Conservation (phyloP, 768 basidiomycete genomes). For the Mycena polygramma region DNA sequence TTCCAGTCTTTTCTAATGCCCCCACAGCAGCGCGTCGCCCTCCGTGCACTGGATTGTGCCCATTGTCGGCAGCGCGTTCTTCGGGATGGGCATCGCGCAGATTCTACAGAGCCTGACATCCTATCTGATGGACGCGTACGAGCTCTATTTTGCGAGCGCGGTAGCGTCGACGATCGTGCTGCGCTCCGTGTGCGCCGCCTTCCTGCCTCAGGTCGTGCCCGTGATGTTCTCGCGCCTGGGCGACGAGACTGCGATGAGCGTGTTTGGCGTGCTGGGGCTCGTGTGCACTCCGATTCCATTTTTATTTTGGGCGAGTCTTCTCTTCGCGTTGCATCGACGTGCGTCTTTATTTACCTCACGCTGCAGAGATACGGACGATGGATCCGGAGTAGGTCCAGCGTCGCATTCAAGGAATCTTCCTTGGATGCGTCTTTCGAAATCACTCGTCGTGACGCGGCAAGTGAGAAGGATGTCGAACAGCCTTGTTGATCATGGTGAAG, state of each 20-base stretch:
- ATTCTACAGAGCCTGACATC: slow-evolving; percentile 75
- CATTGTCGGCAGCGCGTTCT: slow-evolving; percentile 75
- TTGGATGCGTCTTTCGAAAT: slow-evolving; percentile 23
- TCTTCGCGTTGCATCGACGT: not conserved
- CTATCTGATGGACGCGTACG: slow-evolving; percentile 81
- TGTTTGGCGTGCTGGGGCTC: slow-evolving; percentile 66
- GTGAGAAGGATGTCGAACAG: slow-evolving; percentile 30
- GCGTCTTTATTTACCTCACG: slow-evolving; percentile 25
- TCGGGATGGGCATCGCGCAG: slow-evolving; percentile 74
- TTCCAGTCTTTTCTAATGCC: slow-evolving; percentile 4
- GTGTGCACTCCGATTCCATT: slow-evolving; percentile 68
- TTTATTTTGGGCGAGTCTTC: slow-evolving; percentile 63
- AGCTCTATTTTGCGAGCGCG: slow-evolving; percentile 75
- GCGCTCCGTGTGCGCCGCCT: slow-evolving; percentile 71
- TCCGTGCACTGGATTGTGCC: slow-evolving; percentile 76
- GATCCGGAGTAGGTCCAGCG: slow-evolving; percentile 60
- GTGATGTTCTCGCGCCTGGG: slow-evolving; percentile 66
- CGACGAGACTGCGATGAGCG: slow-evolving; percentile 66
- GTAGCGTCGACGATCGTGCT: slow-evolving; percentile 78
- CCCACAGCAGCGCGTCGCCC: slow-evolving; percentile 62
- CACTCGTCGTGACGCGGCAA: slow-evolving; percentile 27
- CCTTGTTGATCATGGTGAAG: slow-evolving; percentile 16
- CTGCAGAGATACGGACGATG: slow-evolving; percentile 64
- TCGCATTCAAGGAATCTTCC: slow-evolving; percentile 55
- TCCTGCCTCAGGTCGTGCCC: slow-evolving; percentile 72